Evolutionary conservation across 495 filamentous ascomycete genomes (phyloP).

Genomic region (Lasiosphaeriaceae sp.): DNA sequence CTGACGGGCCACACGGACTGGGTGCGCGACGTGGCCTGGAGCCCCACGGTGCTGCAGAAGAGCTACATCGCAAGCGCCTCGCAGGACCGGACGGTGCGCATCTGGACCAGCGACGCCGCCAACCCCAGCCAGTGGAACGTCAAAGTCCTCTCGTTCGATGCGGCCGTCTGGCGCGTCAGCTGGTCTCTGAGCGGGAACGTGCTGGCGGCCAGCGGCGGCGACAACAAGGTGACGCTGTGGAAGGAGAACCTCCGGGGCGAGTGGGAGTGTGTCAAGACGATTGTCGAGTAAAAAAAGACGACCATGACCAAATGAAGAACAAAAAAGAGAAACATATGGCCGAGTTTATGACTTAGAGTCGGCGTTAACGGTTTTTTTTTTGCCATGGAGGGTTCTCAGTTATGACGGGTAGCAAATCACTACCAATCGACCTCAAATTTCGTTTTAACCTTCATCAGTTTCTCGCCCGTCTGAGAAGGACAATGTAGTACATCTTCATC

Average conservation of each 20-base stretch:
- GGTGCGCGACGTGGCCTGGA: slow-evolving; percentile 98
- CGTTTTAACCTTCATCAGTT: too few species aligned
- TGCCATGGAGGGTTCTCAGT: background rate
- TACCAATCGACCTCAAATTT: too few species aligned
- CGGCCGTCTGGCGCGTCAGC: slow-evolving; percentile 90
- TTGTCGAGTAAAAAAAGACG: slow-evolving; percentile 68
- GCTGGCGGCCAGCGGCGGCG: slow-evolving; percentile 84
- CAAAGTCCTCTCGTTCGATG: slow-evolving; percentile 81
- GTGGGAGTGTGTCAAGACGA: slow-evolving; percentile 95
- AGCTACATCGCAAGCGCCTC: slow-evolving; percentile 89
- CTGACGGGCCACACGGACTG: slow-evolving; percentile 85
- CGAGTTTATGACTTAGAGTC: background rate
- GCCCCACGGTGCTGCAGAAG: slow-evolving; percentile 87
- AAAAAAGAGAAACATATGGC: background rate
- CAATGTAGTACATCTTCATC: too few species aligned
- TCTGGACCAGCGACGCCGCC: slow-evolving; percentile 79
- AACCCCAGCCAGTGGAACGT: slow-evolving; percentile 66
- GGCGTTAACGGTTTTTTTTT: background rate
- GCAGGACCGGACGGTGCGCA: slow-evolving; percentile 95
- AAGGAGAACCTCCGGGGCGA: slow-evolving; percentile 74
- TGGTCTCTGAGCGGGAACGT: slow-evolving; percentile 99
- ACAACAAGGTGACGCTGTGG: slow-evolving; percentile 93
- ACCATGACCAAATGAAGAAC: background rate
- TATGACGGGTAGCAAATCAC: too few species aligned
- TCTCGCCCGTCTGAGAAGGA: too few species aligned